These are phyloP conservation scores for Candida dubliniensis DNA, from an alignment of 1,139 yeast species.

Conservation along the genomic window DNA sequence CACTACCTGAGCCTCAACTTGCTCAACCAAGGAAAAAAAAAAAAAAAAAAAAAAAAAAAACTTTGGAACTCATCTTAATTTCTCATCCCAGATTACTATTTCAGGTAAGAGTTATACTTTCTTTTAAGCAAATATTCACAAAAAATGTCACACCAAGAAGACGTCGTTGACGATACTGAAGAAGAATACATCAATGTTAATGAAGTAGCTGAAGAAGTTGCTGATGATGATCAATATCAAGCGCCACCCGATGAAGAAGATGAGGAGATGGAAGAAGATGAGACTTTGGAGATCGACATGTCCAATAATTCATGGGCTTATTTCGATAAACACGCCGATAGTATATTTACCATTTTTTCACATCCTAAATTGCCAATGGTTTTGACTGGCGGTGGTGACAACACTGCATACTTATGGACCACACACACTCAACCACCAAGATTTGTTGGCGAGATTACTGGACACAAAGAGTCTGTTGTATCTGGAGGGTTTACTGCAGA, in stretches of 20 bases:
- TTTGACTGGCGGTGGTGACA: conserved; percentile 89
- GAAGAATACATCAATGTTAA: conserved; percentile 55
- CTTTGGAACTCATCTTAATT: too few species aligned
- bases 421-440: conserved; percentile 83
- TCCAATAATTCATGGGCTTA: conserved; percentile 86
- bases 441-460: conserved; percentile 68
- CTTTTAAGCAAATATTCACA: too few species aligned
- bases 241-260: conserved; percentile 41
- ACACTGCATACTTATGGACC: conserved; percentile 88
- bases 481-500: conserved; percentile 81
- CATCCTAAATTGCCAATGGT: conserved; percentile 82
- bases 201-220: conserved; percentile 63
- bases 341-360: conserved; percentile 71
- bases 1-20: too few species aligned
- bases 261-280: conserved; percentile 30
- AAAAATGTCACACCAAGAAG: too few species aligned
- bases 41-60: too few species aligned
- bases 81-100: too few species aligned
- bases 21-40: too few species aligned
- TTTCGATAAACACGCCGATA: conserved; percentile 85
- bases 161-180: conserved; percentile 8
- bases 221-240: conserved; percentile 32
- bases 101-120: too few species aligned
- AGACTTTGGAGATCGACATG: conserved; percentile 59
- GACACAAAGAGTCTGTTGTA: conserved; percentile 86